phyloP scores from a whole-genome alignment of 78 protist species.

The Isochrysis galbana region DNA sequence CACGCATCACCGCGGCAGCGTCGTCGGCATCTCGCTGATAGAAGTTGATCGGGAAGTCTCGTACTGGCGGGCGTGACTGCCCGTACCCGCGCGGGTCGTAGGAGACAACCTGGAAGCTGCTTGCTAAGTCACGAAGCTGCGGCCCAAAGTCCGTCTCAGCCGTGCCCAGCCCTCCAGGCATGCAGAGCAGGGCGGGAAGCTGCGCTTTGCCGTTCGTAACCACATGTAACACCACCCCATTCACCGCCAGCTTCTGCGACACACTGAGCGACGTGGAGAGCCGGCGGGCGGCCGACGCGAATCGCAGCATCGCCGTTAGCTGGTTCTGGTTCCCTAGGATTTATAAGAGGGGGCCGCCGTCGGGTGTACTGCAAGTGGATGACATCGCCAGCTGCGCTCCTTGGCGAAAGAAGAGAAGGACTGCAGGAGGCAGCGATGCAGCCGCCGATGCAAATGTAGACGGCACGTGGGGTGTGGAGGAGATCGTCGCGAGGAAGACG shows the following conservation, averaged over 20 bases:
- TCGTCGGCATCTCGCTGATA: slow-evolving; percentile 38
- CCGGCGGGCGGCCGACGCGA: too few relatives aligned
- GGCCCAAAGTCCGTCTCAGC: slow-evolving; percentile 42
- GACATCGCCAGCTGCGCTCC: too few relatives aligned
- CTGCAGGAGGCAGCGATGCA: too few relatives aligned
- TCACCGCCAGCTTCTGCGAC: not conserved
- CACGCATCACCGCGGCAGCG: slow-evolving; percentile 17
- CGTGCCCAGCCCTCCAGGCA: slow-evolving; percentile 35
- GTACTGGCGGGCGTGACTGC: slow-evolving; percentile 23
- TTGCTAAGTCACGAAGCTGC: not conserved
- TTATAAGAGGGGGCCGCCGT: too few relatives aligned
- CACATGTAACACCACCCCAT: not conserved
- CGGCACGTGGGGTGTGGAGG: too few relatives aligned
- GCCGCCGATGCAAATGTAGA: too few relatives aligned
- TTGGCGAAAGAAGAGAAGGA: too few relatives aligned
- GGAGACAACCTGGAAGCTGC: not conserved
- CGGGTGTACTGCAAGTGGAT: too few relatives aligned
- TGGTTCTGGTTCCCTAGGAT: too few relatives aligned
- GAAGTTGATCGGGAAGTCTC: slow-evolving; percentile 10
- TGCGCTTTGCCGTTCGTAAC: not conserved
- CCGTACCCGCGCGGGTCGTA: slow-evolving; percentile 49
- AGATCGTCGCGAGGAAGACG: too few relatives aligned
- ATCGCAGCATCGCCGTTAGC: too few relatives aligned
- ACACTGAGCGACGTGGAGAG: too few relatives aligned
- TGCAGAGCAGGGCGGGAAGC: not conserved